A percentile compares a stretch with the other conserved stretches of the same genome.
phyloP scores from a whole-genome alignment of 1,284 basidiomycete species.

The Leccinum subfulvum region DNA sequence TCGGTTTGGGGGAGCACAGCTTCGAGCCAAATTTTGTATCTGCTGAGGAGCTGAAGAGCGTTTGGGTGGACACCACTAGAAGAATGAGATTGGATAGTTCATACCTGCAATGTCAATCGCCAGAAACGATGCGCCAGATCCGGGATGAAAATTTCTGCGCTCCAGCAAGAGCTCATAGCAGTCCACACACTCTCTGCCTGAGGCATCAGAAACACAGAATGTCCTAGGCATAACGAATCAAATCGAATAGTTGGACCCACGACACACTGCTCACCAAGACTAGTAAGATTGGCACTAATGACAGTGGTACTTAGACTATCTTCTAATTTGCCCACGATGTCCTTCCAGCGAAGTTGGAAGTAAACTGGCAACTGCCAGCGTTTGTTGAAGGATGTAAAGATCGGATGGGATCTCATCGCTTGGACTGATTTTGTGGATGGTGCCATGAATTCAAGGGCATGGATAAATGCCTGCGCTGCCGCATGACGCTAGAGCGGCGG shows the following conservation, averaged over 20 bases:
- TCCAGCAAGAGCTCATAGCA: conserved; percentile 81
- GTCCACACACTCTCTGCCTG: conserved; percentile 73
- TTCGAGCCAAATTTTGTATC: conserved; percentile 78
- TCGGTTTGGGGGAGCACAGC: conserved; percentile 40
- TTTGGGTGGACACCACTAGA: conserved; percentile 7
- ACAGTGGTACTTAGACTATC: conserved; percentile 50
- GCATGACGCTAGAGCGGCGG: conserved; percentile 67
- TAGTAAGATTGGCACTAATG: conserved; percentile 38
- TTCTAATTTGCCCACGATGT: conserved; percentile 80
- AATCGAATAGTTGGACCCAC: not conserved
- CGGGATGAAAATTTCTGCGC: conserved; percentile 77
- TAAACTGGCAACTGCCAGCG: conserved; percentile 97
- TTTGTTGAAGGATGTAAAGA: conserved; percentile 73
- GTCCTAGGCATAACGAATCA: conserved; percentile 30
- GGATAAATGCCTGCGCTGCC: conserved; percentile 82
- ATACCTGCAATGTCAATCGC: conserved; percentile 83
- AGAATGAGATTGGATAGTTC: conserved; percentile 9
- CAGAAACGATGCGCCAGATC: conserved; percentile 84
- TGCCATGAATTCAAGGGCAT: conserved; percentile 78
- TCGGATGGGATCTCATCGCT: conserved; percentile 68
- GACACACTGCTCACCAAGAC: conserved; percentile 20
- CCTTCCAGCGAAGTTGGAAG: conserved; percentile 97
- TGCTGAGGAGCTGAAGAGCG: conserved; percentile 61
- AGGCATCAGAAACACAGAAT: conserved; percentile 47
- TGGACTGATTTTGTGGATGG: conserved; percentile 73